Evolutionary conservation across 495 filamentous ascomycete genomes (phyloP).

Genomic region (Penicillium flavigenum): DNA sequence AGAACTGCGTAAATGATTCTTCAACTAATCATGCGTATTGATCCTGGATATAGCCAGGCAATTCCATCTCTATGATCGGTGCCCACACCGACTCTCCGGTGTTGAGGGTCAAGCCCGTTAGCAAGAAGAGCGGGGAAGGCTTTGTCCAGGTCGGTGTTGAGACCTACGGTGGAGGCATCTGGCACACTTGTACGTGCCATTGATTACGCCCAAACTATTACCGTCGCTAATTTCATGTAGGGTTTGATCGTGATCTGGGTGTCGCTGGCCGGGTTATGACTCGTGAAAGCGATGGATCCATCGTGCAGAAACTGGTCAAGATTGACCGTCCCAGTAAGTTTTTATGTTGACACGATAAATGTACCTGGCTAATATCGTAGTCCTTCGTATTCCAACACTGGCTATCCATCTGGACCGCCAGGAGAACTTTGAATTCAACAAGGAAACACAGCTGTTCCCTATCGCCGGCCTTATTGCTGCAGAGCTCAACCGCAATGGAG

Average conservation of each 20-base stretch:
- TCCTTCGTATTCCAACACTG: slow-evolving; percentile 86
- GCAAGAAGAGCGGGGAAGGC: slow-evolving; percentile 81
- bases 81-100: slow-evolving; percentile 95
- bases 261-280: slow-evolving; percentile 88
- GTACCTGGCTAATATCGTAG: slow-evolving; percentile 28
- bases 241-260: slow-evolving; percentile 95
- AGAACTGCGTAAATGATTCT: not conserved
- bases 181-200: slow-evolving; percentile 56
- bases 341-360: not conserved
- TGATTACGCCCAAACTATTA: not conserved
- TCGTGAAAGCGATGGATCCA: slow-evolving; percentile 67
- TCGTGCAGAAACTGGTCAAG: slow-evolving; percentile 83
- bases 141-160: slow-evolving; percentile 96
- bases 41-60: slow-evolving; percentile 61
- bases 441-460: slow-evolving; percentile 92
- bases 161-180: slow-evolving; percentile 86
- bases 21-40: slow-evolving; percentile 9
- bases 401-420: slow-evolving; percentile 91
- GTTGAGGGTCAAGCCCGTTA: slow-evolving; percentile 88
- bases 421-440: slow-evolving; percentile 86
- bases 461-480: slow-evolving; percentile 85
- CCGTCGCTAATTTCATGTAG: slow-evolving; percentile 30
- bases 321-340: slow-evolving; percentile 76
- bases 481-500: slow-evolving; percentile 75
- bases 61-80: slow-evolving; percentile 91